These are phyloP conservation scores for Pyrenochaeta sp. DNA, from an alignment of 2,329 filamentous ascomycete genomes.

Conservation along the genomic window DNA sequence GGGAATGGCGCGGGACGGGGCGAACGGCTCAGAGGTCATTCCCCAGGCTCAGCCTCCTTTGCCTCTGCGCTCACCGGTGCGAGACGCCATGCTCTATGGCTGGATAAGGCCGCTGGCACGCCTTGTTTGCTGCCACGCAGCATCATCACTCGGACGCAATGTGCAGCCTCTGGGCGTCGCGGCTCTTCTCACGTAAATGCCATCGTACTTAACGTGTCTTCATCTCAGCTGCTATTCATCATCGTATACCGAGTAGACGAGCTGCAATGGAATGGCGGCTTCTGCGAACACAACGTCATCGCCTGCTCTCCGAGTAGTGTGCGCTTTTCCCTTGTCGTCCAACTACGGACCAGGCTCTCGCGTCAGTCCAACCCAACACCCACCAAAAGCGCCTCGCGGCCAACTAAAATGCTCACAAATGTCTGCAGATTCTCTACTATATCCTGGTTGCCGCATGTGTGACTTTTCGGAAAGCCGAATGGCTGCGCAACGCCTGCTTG, in stretches of 20 bases:
- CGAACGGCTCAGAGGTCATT: slow-evolving; percentile 15
- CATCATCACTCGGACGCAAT: too few relatives aligned
- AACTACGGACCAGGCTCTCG: slow-evolving; percentile 65
- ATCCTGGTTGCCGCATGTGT: slow-evolving; percentile 66
- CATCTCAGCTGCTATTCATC: slow-evolving; percentile 9
- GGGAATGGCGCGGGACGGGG: slow-evolving; percentile 1
- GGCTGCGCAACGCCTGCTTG: slow-evolving; percentile 69
- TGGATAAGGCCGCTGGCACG: too few relatives aligned
- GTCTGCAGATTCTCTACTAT: slow-evolving; percentile 56
- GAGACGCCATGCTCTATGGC: too few relatives aligned
- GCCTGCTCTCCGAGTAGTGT: slow-evolving; percentile 57
- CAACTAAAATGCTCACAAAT: slow-evolving; percentile 50
- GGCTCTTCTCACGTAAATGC: too few relatives aligned
- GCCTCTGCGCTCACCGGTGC: slow-evolving; percentile 26
- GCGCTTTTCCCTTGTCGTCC: slow-evolving; percentile 64
- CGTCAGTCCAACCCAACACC: slow-evolving; percentile 47
- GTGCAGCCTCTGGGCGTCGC: too few relatives aligned
- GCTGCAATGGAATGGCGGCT: too few relatives aligned
- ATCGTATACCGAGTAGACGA: too few relatives aligned
- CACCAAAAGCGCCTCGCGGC: background rate
- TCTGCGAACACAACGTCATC: slow-evolving; percentile 14
- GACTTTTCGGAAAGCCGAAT: slow-evolving; percentile 67
- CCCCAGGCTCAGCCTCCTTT: slow-evolving; percentile 14
- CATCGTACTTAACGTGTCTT: too few relatives aligned
- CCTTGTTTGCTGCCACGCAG: slow-evolving; percentile 23